These are phyloP conservation scores for Saccharomycopsis fibuligera DNA, from an alignment of 805 yeast species.

Conservation along the genomic window DNA sequence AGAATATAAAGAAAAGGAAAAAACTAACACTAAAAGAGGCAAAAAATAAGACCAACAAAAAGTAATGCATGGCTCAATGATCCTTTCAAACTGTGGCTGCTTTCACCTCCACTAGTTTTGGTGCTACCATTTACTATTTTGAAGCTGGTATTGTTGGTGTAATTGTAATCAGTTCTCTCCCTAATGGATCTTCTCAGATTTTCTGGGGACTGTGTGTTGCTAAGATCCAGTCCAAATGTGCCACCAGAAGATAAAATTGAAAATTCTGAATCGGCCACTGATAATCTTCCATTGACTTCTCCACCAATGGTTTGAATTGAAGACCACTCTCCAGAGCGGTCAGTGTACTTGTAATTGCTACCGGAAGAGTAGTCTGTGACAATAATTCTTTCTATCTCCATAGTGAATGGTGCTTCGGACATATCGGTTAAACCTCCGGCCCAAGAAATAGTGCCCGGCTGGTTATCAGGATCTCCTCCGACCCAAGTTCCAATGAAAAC, in stretches of 20 bases:
- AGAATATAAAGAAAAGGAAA: no score
- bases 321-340: conserved; percentile 33
- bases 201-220: no score
- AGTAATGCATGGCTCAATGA: no score
- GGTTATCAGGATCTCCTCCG: conserved; percentile 42
- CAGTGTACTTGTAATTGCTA: conserved; percentile 34
- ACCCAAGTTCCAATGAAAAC: conserved; percentile 40
- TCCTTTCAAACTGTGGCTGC: no score
- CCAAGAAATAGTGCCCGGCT: conserved; percentile 62
- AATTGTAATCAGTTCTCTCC: no score
- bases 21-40: no score
- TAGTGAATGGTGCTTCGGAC: conserved; percentile 40
- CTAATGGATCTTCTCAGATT: no score
- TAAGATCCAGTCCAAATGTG: no score
- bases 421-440: conserved; percentile 63
- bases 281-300: conserved; percentile 41
- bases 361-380: conserved; percentile 50
- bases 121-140: no score
- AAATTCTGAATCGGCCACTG: conserved; percentile 28
- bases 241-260: background rate
- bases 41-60: no score
- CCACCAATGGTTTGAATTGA: conserved; percentile 35
- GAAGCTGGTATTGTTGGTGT: no score
- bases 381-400: conserved; percentile 40
- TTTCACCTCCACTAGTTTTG: no score